Percentiles rank a stretch among this genome's conserved stretches.
Conservation (phyloP, 768 basidiomycete species). For the Lactarius quietus region DNA sequence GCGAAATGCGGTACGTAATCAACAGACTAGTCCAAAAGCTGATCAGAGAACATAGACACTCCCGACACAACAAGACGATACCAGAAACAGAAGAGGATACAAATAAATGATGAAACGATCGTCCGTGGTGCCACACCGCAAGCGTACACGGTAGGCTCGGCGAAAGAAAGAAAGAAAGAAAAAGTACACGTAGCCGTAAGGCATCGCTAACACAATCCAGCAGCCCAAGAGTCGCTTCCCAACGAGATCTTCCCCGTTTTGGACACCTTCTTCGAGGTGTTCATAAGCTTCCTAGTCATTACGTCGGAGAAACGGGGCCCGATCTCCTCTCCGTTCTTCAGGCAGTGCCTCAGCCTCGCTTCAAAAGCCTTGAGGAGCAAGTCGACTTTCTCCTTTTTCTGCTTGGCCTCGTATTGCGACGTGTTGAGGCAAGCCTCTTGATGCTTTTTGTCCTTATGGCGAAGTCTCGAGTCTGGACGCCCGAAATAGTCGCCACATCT, state of each 20-base stretch:
- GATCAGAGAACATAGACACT: neutral
- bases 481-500: too few species aligned
- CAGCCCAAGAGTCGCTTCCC: neutral
- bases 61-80: neutral
- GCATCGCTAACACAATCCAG: neutral
- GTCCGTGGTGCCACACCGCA: neutral
- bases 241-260: neutral
- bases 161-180: neutral
- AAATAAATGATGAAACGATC: neutral
- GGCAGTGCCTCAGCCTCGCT: neutral
- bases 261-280: neutral
- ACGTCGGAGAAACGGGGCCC: neutral
- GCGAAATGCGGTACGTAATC: neutral
- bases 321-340: neutral
- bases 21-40: neutral
- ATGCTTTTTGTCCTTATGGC: too few species aligned
- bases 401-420: neutral
- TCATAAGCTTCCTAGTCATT: neutral
- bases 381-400: neutral
- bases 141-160: neutral
- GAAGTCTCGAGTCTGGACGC: too few species aligned
- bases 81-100: neutral
- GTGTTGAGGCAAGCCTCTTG: neutral
- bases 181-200: neutral
- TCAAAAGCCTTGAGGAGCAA: neutral